Evolutionary conservation across 1,139 yeast species (phyloP).

Genomic region (Groenewaldozyma sp.): DNA sequence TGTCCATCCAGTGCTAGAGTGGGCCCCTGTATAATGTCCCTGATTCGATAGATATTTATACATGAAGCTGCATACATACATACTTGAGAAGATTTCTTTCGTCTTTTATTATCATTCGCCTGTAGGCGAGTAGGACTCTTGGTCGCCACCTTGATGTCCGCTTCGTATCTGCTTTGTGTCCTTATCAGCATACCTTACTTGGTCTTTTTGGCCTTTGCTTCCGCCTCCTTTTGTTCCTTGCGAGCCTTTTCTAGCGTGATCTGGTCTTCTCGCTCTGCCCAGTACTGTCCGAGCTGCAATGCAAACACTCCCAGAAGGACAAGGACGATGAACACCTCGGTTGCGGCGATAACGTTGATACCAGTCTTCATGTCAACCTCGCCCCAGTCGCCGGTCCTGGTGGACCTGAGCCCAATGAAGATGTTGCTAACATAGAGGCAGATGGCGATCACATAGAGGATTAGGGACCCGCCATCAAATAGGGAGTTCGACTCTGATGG

Average conservation of each 20-base stretch:
- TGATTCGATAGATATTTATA: not conserved
- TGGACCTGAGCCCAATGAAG: conserved; percentile 68
- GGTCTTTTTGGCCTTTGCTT: conserved; percentile 16
- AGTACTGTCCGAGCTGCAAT: conserved; percentile 83
- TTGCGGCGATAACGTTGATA: conserved; percentile 83
- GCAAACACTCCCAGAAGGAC: conserved; percentile 68
- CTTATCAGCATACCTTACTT: conserved; percentile 8
- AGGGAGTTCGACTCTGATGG: conserved; percentile 75
- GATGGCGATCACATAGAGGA: conserved; percentile 57
- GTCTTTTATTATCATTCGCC: too few relatives aligned
- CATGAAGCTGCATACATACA: too few relatives aligned
- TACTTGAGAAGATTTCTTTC: not conserved
- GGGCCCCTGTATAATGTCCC: too few relatives aligned
- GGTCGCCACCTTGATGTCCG: too few relatives aligned
- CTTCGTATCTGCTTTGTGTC: not conserved
- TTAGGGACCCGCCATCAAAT: conserved; percentile 83
- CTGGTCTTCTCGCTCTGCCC: conserved; percentile 70
- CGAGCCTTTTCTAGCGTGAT: conserved; percentile 22
- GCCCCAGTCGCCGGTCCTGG: conserved; percentile 76
- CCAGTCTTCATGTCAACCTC: conserved; percentile 85
- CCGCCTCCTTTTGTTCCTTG: conserved; percentile 20
- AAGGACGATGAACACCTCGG: conserved; percentile 66
- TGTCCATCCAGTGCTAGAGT: too few relatives aligned
- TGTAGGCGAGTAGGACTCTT: too few relatives aligned
- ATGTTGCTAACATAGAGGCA: conserved; percentile 80